Evolutionary conservation across 768 basidiomycete genomes (phyloP), one percentile per base, ranked within the genome.

Genomic region (Amylocystis lapponica): DNA sequence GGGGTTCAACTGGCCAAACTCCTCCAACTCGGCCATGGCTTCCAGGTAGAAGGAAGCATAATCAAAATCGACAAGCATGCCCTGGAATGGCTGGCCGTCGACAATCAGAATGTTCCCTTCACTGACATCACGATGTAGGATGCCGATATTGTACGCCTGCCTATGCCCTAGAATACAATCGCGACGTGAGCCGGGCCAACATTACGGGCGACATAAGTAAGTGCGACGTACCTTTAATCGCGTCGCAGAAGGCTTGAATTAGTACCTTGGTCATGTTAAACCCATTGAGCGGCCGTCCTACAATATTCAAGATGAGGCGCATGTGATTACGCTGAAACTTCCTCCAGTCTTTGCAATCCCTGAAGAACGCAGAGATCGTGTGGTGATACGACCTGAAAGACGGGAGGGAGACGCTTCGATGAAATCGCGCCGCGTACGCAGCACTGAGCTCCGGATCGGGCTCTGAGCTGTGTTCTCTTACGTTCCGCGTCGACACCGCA

Each of bases 81-180:
- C 9, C 19, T 17, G 8, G 33, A 9, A 34, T 34, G 33, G 9
- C 8, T 8, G 7, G 22, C 33, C 39, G 1, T 36, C 42, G 6
- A 23, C 36, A 29, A 56, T 53, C 20, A 56, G 37, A 12, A 56
- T 47, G 20, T 56, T 56, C 7, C 40, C 39, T 19, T 40, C 46
- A 20, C 51, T 52, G 26, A 56, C 21, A 26, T 53, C 54, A 1
- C 51, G 41, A 25, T 52, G 54, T 9, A 56, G 27, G 10, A 56
- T 37, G 1, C 40, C 39, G 2, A 45, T 49, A 16, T 37, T 26
- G 19, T 35, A 44, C 4, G 47, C 49, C 5, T 36, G 23, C 4
- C 20, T 10, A 25, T 34, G 13, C 13, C 41, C 30, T 25, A 25
- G n/a, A 43, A 36, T 23, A n/a, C n/a, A n/a, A n/a, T n/a, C n/a